phyloP scores from a whole-genome alignment of 306 rosid species.

The Aeschynomene evenia region DNA sequence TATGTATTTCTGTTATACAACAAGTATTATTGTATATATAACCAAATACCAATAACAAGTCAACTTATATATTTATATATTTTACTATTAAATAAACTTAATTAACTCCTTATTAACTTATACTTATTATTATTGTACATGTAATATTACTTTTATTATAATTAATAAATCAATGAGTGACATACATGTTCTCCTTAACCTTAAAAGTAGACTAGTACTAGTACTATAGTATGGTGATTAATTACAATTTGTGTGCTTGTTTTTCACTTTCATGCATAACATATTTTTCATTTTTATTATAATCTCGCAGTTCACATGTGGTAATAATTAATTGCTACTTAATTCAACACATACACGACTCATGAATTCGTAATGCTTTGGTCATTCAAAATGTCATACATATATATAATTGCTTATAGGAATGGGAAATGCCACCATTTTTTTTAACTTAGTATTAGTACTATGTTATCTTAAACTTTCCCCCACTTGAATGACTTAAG shows the following conservation, averaged over 20 bases:
- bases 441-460: constrained; percentile 7
- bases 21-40: too few species aligned
- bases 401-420: neutral
- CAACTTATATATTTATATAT: too few species aligned
- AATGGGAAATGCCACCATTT: neutral
- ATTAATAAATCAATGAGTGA: constrained; percentile 38
- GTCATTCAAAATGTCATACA: constrained; percentile 21
- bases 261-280: neutral
- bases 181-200: too few species aligned
- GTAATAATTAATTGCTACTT: neutral
- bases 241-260: neutral
- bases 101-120: too few species aligned
- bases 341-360: neutral
- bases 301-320: neutral
- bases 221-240: too few species aligned
- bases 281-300: neutral
- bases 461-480: neutral
- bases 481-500: constrained; percentile 28
- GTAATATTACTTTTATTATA: too few species aligned
- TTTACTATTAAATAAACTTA: too few species aligned
- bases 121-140: too few species aligned
- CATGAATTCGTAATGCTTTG: constrained; percentile 33
- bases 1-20: too few species aligned
- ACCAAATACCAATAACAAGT: too few species aligned
- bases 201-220: neutral